Percentiles rank a stretch among this genome's conserved stretches.
phyloP scores from a whole-genome alignment of 208 protist genomes.

The Sergeia podlipaevii region DNA sequence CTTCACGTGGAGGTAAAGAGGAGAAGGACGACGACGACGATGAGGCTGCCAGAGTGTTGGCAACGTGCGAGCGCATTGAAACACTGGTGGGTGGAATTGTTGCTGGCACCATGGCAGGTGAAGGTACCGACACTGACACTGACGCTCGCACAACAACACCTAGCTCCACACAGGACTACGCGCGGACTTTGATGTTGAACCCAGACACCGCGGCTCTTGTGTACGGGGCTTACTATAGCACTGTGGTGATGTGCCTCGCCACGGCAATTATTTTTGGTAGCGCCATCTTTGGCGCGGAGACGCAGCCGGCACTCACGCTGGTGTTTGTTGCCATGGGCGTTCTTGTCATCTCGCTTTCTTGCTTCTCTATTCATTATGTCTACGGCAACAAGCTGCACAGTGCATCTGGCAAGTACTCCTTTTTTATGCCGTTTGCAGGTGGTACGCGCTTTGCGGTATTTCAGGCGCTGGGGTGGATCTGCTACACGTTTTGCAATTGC shows the following conservation, averaged over 20 bases:
- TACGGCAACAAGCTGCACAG: slow-evolving; percentile 57
- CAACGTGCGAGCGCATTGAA: neutral
- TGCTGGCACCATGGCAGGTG: neutral
- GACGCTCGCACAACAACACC: too few species aligned
- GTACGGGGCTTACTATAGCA: slow-evolving; percentile 52
- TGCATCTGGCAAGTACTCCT: slow-evolving; percentile 30
- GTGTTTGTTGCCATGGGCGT: slow-evolving; percentile 51
- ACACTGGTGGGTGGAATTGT: neutral
- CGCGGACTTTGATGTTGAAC: neutral
- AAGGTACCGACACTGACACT: neutral
- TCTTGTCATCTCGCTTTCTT: slow-evolving; percentile 44
- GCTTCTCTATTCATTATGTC: slow-evolving; percentile 47
- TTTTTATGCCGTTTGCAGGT: slow-evolving; percentile 77
- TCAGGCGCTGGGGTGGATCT: slow-evolving; percentile 56
- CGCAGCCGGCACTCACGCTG: slow-evolving; percentile 48
- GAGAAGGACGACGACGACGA: neutral
- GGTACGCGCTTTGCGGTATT: slow-evolving; percentile 45
- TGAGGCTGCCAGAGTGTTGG: neutral
- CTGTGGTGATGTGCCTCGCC: slow-evolving; percentile 34
- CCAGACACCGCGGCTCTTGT: slow-evolving; percentile 14
- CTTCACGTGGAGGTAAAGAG: too few species aligned
- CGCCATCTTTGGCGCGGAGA: slow-evolving; percentile 34
- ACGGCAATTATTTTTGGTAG: slow-evolving; percentile 34
- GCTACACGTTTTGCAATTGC: slow-evolving; percentile 31
- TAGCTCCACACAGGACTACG: too few species aligned